Conservation (phyloP, 768 basidiomycete species). For the Neoboletus brunneissimus region DNA sequence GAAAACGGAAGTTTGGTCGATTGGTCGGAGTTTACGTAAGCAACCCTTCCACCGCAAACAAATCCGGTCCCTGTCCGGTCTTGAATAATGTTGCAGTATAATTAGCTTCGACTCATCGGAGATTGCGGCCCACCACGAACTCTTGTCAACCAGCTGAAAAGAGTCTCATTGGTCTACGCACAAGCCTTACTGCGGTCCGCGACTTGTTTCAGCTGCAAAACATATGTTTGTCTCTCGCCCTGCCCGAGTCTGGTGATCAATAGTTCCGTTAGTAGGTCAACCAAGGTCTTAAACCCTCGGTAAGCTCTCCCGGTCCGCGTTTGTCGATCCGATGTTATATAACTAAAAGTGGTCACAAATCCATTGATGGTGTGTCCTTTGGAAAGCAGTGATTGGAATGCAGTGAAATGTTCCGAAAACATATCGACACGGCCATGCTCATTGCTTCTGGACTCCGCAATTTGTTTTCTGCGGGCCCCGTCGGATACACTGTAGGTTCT, state of each 20-base stretch:
- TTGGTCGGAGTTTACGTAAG: not conserved
- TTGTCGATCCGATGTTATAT: not conserved
- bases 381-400: too few species aligned
- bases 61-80: too few species aligned
- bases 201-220: not conserved
- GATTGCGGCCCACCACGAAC: not conserved
- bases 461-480: not conserved
- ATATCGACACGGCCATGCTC: not conserved
- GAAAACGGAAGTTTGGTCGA: not conserved
- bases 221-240: not conserved
- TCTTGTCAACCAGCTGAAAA: not conserved
- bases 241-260: not conserved
- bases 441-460: not conserved
- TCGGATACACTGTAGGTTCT: not conserved
- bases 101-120: not conserved
- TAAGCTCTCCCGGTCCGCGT: not conserved
- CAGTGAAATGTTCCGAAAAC: too few species aligned
- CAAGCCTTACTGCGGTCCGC: not conserved
- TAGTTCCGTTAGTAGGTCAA: not conserved
- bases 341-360: not conserved
- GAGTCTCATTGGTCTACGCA: not conserved
- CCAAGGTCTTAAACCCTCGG: not conserved
- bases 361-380: not conserved
- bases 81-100: not conserved
- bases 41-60: too few species aligned